Percentiles rank a stretch among this genome's conserved stretches.
These are phyloP conservation scores for Nyctanthes arbortristis DNA, from an alignment of 257 asterid genomes.

Conservation along the genomic window DNA sequence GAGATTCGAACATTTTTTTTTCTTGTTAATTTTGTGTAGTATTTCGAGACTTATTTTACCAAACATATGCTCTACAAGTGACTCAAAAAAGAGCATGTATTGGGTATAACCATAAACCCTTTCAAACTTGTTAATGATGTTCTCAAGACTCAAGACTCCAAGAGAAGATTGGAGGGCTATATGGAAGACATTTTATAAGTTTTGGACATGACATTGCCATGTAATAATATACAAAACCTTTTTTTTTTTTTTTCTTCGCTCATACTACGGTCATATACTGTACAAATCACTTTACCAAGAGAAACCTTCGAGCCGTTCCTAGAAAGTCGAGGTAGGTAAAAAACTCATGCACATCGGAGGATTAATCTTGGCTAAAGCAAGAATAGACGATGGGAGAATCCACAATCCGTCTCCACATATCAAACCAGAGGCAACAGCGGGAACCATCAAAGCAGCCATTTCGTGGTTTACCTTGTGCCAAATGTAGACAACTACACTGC, in stretches of 20 bases:
- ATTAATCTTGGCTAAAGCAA: conserved; percentile 43
- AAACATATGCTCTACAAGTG: too few relatives aligned
- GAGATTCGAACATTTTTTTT: too few relatives aligned
- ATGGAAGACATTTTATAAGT: background rate
- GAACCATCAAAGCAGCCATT: conserved; percentile 41
- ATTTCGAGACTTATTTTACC: too few relatives aligned
- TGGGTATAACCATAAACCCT: background rate
- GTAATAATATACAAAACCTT: background rate
- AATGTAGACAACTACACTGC: conserved; percentile 43
- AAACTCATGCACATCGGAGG: conserved; percentile 53
- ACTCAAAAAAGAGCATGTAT: too few relatives aligned
- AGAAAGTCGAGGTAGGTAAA: conserved; percentile 25
- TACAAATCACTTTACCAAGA: background rate
- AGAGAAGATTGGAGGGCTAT: background rate
- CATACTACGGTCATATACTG: background rate
- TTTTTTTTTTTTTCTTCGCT: background rate
- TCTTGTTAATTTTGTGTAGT: too few relatives aligned
- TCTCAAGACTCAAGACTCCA: background rate
- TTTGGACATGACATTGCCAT: background rate
- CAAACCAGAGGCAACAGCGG: conserved; percentile 53
- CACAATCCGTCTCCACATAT: conserved; percentile 58
- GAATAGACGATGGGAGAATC: conserved; percentile 50
- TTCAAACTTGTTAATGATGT: background rate
- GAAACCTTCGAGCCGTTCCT: background rate
- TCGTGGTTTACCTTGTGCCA: conserved; percentile 35